A percentile compares a stretch with the other conserved stretches of the same genome.
phyloP scores from a whole-genome alignment of 1,284 basidiomycete genomes.

The Xerocomus nothofagi region DNA sequence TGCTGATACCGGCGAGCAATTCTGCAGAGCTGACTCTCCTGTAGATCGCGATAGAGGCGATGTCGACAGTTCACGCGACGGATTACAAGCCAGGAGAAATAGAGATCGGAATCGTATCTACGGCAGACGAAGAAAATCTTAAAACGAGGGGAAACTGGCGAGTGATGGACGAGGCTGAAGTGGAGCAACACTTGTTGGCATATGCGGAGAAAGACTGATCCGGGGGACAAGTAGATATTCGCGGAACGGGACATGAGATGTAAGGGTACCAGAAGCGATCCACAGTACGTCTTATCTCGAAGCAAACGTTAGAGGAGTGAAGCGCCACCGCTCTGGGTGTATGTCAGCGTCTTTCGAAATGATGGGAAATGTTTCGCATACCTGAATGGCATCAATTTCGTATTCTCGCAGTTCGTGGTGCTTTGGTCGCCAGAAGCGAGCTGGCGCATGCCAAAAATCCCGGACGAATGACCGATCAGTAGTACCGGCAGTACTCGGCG shows the following conservation, averaged over 20 bases:
- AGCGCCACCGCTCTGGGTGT: slow-evolving; percentile 70
- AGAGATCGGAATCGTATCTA: slow-evolving; percentile 83
- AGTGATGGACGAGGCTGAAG: slow-evolving; percentile 80
- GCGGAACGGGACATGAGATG: not conserved
- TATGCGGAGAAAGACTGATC: slow-evolving; percentile 91
- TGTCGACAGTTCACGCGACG: slow-evolving; percentile 91
- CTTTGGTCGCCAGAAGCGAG: slow-evolving; percentile 63
- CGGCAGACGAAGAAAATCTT: slow-evolving; percentile 61
- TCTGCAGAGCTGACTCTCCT: slow-evolving; percentile 7
- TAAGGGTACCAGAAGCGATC: not conserved
- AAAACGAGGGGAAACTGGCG: slow-evolving; percentile 79
- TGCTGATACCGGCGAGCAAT: slow-evolving; percentile 21
- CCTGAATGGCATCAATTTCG: slow-evolving; percentile 81
- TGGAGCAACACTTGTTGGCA: slow-evolving; percentile 82
- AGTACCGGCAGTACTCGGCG: slow-evolving; percentile 32
- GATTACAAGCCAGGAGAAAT: slow-evolving; percentile 93
- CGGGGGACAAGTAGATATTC: slow-evolving; percentile 2
- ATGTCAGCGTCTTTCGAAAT: slow-evolving; percentile 8
- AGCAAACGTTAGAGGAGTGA: slow-evolving; percentile 43
- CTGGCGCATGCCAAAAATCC: slow-evolving; percentile 82
- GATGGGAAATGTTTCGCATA: slow-evolving; percentile 39
- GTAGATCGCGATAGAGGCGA: slow-evolving; percentile 92
- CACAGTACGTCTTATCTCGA: not conserved
- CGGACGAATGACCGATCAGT: slow-evolving; percentile 43
- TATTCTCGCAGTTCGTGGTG: slow-evolving; percentile 55